Base-by-base conservation (phyloP, 2,329 filamentous ascomycete species). In the Fusarium keratoplasticum region DNA sequence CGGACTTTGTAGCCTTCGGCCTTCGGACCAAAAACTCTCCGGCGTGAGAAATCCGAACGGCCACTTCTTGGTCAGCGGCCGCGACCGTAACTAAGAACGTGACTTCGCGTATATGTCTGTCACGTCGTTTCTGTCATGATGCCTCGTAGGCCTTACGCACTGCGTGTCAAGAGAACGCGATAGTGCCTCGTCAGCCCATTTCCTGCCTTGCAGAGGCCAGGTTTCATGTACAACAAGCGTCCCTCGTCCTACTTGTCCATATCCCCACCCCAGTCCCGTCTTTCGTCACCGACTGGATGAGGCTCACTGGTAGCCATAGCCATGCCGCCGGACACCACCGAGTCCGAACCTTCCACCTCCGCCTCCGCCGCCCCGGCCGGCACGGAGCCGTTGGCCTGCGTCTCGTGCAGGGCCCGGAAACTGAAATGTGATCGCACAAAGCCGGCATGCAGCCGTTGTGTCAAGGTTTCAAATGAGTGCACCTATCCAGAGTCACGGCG, bases 401-500 rank as follows among this genome's bases (percentile, higher is more conserved):
- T 96, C 31, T 88, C 94, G 62, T 98, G 95, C 82, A 89, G 95
- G 74, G 92, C 92, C 79, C 89, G 95, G 76, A 98, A 98, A 84
- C 86, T 98, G 76, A 93, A 93, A 82, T 98, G 95, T 84, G 95
- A 98, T 83, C 93, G 95, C 33, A 87, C 86, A 55, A 93, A 91
- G 79, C 95, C 95, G 18, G 89, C 90, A 29, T 98, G 96, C 79
- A 90, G 91, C 47, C 95, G 95, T 22, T 98, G 96, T 82, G 86
- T 89, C 63, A 90, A 93, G 74, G 84, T 95, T 55, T 89, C 91
- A 61, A 91, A 92, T 80, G 92, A 94, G 62, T 98, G 96, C 83
- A 89, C 93, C 65, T 98, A 97, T 82, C 95, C 97, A 70, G 94
- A 97, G 83, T 93, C 95, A 65, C 89, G 95, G 79, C 92, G 94